These are phyloP conservation scores for Diplosphaera chodatii DNA, from an alignment of 139 green algal genomes.

Conservation along the genomic window DNA sequence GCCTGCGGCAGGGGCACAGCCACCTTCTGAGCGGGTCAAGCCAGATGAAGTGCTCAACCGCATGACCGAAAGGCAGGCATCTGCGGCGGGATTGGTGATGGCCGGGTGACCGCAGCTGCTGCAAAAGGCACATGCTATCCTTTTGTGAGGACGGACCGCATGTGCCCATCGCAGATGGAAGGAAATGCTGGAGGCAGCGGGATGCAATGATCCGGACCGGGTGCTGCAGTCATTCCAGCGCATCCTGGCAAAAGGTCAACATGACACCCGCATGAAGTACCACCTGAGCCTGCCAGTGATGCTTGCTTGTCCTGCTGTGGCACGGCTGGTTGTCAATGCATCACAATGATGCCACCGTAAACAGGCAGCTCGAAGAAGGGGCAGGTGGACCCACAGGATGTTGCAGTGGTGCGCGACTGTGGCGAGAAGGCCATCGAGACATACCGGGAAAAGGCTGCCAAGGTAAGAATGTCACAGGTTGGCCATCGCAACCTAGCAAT, in stretches of 20 bases:
- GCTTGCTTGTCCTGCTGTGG: too few species aligned
- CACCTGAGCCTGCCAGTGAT: too few species aligned
- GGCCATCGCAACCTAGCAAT: background rate
- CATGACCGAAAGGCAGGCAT: slow-evolving; percentile 1
- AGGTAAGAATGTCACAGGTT: slow-evolving; percentile 5
- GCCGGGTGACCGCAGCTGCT: background rate
- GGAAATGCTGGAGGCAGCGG: slow-evolving; percentile 14
- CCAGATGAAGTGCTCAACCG: background rate
- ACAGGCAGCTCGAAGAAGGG: slow-evolving; percentile 12
- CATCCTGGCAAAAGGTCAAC: slow-evolving; percentile 12
- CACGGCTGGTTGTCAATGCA: too few species aligned
- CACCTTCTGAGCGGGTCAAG: background rate
- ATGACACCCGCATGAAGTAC: background rate
- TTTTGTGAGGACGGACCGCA: too few species aligned
- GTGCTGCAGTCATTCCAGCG: slow-evolving; percentile 16
- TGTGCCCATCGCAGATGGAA: slow-evolving; percentile 13
- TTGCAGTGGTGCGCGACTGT: slow-evolving; percentile 29
- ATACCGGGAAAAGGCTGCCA: slow-evolving; percentile 22
- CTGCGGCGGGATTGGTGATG: slow-evolving; percentile 7
- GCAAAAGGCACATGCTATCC: too few species aligned
- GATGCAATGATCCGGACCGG: slow-evolving; percentile 12
- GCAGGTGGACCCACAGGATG: slow-evolving; percentile 13
- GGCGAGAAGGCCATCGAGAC: slow-evolving; percentile 30
- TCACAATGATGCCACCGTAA: background rate
- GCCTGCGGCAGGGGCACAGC: too few species aligned